These are phyloP conservation scores for Chlamydomonas sp. DNA, from an alignment of 139 green algal species.

Conservation along the genomic window DNA sequence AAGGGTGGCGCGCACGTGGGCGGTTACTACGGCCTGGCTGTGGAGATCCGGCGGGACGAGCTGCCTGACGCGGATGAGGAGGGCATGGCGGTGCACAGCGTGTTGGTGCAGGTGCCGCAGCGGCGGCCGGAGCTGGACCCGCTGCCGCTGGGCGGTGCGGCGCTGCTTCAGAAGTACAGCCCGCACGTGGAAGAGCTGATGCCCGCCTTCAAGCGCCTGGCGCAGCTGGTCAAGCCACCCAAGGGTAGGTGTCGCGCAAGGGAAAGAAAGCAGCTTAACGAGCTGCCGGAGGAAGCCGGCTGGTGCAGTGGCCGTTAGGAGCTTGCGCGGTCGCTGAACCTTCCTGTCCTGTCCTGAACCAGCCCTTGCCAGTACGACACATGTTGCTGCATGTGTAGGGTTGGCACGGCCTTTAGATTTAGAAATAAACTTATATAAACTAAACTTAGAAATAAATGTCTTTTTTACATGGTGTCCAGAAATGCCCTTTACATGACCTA, in stretches of 20 bases:
- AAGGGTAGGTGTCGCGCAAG: background rate
- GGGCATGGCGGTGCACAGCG: constrained; percentile 25
- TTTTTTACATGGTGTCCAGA: too few relatives aligned
- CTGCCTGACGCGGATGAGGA: constrained; percentile 30
- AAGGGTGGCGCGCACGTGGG: background rate
- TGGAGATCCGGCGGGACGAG: constrained; percentile 8
- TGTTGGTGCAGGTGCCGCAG: constrained; percentile 30
- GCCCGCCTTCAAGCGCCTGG: constrained; percentile 28
- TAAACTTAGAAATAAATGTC: too few relatives aligned
- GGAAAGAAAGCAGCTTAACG: too few relatives aligned
- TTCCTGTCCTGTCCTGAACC: too few relatives aligned
- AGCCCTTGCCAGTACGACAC: too few relatives aligned
- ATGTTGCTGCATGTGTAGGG: too few relatives aligned
- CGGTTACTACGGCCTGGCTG: background rate
- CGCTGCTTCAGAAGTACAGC: constrained; percentile 38
- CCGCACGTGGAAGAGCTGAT: constrained; percentile 49
- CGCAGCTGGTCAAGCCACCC: constrained; percentile 2
- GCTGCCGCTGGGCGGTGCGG: constrained; percentile 34
- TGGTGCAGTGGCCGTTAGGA: too few relatives aligned
- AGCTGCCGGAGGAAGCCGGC: too few relatives aligned
- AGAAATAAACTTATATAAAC: too few relatives aligned
- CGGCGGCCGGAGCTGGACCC: constrained; percentile 4
- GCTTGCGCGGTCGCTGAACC: too few relatives aligned
- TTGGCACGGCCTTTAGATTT: too few relatives aligned
- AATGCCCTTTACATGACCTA: too few relatives aligned